phyloP scores from a whole-genome alignment of 176 grass and related monocot genomes.

The Elymus sibiricus region DNA sequence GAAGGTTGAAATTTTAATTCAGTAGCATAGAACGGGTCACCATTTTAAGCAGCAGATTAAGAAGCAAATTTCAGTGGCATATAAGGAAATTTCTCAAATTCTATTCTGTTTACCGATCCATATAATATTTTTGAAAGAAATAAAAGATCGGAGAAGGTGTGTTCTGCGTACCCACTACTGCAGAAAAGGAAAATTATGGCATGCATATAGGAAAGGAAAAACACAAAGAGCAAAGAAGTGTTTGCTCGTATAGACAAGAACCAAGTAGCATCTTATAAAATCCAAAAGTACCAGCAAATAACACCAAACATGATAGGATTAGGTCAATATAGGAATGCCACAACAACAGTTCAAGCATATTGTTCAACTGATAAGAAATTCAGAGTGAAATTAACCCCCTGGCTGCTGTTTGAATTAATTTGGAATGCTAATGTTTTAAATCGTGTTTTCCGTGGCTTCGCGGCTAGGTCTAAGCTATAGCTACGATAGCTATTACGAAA shows the following conservation, averaged over 20 bases:
- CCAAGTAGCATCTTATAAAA: constrained; percentile 1
- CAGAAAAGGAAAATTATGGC: background rate
- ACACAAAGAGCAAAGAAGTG: background rate
- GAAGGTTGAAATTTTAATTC: background rate
- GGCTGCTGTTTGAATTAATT: background rate
- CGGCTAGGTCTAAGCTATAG: background rate
- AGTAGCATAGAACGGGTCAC: background rate
- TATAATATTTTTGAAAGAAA: background rate
- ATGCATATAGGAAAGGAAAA: constrained; percentile 1
- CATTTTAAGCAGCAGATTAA: background rate
- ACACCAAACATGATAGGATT: background rate
- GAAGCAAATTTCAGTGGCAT: constrained; percentile 6
- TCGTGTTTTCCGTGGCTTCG: background rate
- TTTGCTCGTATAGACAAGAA: background rate
- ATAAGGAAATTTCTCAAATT: background rate
- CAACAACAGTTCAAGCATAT: background rate
- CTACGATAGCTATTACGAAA: background rate
- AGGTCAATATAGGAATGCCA: background rate
- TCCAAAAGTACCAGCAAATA: constrained; percentile 7
- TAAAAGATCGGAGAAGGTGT: background rate
- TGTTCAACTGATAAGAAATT: background rate
- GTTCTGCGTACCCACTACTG: background rate
- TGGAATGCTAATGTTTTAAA: background rate
- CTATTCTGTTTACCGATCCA: background rate
- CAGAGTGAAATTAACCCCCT: background rate